Evolutionary conservation across 768 basidiomycete species (phyloP).

Genomic region (Mycena kentingensis): DNA sequence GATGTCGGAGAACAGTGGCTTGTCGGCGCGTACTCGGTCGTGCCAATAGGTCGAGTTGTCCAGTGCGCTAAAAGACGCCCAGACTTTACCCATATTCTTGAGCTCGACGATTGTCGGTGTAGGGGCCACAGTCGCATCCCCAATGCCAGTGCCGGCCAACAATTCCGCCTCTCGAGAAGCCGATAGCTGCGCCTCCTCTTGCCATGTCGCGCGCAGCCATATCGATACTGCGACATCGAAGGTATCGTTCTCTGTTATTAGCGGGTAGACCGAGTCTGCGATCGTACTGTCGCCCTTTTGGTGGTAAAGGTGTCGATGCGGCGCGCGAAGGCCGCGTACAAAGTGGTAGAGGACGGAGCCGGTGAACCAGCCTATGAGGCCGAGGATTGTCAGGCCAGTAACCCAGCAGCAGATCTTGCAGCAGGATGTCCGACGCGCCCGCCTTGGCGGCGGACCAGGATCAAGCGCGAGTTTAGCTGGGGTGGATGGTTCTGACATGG

Average conservation of each 20-base stretch:
- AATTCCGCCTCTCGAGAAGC: background rate
- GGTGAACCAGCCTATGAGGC: background rate
- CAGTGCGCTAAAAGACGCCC: background rate
- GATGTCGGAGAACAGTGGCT: constrained; percentile 8
- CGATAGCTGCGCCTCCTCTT: constrained; percentile 13
- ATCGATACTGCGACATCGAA: constrained; percentile 32
- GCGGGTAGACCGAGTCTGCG: constrained; percentile 29
- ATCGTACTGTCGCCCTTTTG: constrained; percentile 7
- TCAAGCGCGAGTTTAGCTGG: too few relatives aligned
- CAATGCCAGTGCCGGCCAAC: too few relatives aligned
- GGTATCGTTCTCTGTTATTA: constrained; percentile 25
- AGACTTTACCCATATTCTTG: constrained; percentile 3
- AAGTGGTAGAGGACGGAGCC: constrained; percentile 2
- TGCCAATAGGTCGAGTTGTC: too few relatives aligned
- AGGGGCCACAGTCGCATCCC: too few relatives aligned
- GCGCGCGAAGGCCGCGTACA: constrained; percentile 1
- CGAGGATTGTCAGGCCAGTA: background rate
- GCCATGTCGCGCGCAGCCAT: constrained; percentile 27
- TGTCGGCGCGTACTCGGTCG: background rate
- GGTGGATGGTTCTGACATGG: too few relatives aligned
- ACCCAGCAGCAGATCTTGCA: constrained; percentile 6
- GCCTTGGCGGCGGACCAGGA: too few relatives aligned
- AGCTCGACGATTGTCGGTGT: background rate
- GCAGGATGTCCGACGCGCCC: too few relatives aligned
- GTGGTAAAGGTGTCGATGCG: background rate